Percentiles rank a stretch among this genome's conserved stretches.
These are phyloP conservation scores for Dictyophora rubrovolvata DNA, from an alignment of 768 basidiomycete genomes.

Conservation along the genomic window DNA sequence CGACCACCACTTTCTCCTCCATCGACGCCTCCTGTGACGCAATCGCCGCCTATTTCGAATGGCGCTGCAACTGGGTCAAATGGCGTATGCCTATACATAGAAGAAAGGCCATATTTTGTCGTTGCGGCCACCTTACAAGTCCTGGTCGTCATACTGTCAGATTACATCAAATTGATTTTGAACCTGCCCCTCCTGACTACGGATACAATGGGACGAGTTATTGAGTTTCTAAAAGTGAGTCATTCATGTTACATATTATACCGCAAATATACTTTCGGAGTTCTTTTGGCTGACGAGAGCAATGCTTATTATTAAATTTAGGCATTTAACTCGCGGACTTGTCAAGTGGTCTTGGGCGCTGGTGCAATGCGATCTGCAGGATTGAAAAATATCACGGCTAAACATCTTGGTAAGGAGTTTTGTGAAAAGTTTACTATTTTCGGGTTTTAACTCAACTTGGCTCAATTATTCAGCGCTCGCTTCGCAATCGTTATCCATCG, in stretches of 20 bases:
- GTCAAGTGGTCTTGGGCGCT: conserved; percentile 95
- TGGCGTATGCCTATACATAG: conserved; percentile 61
- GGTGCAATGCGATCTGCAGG: conserved; percentile 99
- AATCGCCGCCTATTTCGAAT: conserved; percentile 14
- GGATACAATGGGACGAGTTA: conserved; percentile 88
- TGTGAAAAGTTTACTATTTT: neutral
- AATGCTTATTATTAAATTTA: conserved; percentile 10
- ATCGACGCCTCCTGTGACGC: conserved; percentile 10
- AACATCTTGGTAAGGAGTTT: conserved; percentile 68
- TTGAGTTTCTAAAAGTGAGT: conserved; percentile 76
- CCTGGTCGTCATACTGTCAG: conserved; percentile 53
- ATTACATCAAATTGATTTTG: conserved; percentile 82
- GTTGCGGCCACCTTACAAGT: conserved; percentile 79
- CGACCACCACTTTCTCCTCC: conserved; percentile 18
- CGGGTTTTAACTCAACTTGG: conserved; percentile 4
- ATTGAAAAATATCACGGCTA: conserved; percentile 95
- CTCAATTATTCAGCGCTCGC: conserved; percentile 58
- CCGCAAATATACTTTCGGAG: neutral
- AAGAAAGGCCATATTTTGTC: conserved; percentile 75
- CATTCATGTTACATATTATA: conserved; percentile 13
- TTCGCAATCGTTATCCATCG: conserved; percentile 89
- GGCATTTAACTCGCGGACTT: conserved; percentile 95
- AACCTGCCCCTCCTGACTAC: conserved; percentile 85
- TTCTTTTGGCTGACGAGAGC: neutral
- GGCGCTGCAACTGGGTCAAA: conserved; percentile 20